Percentiles rank a stretch among this genome's conserved stretches.
Conservation (phyloP, 2,329 filamentous ascomycete genomes). For the Hypoxylon sp. region DNA sequence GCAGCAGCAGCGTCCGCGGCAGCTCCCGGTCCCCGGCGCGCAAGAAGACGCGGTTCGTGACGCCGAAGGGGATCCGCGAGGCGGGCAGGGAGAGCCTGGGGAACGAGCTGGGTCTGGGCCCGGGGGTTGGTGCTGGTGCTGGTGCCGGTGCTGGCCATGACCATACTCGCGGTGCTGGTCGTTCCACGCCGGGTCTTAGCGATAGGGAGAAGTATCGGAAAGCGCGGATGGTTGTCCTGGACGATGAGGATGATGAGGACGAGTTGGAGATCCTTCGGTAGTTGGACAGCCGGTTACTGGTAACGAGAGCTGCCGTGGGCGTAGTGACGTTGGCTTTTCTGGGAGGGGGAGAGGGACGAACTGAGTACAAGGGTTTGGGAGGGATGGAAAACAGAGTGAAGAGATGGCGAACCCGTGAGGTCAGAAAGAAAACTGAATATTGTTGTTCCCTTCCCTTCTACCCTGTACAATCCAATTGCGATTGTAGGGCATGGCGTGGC, state of each 20-base stretch:
- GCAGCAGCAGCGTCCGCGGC: slow-evolving; percentile 46
- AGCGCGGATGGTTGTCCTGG: slow-evolving; percentile 39
- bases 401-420: background rate
- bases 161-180: background rate
- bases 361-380: background rate
- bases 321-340: too few species aligned
- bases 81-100: slow-evolving; percentile 81
- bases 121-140: background rate
- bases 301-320: background rate
- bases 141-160: too few species aligned
- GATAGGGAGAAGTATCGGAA: slow-evolving; percentile 1
- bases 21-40: slow-evolving; percentile 63
- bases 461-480: slow-evolving; percentile 1
- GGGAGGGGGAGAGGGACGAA: background rate
- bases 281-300: too few species aligned
- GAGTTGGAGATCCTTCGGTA: slow-evolving; percentile 58
- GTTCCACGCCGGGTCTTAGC: background rate
- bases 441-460: slow-evolving; percentile 2
- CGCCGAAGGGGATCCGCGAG: slow-evolving; percentile 80
- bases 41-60: slow-evolving; percentile 85
- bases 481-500: slow-evolving; percentile 1
- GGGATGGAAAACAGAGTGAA: background rate
- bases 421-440: background rate
- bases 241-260: slow-evolving; percentile 56
- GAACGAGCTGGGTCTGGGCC: slow-evolving; percentile 54